A percentile compares a stretch with the other conserved stretches of the same genome.
phyloP scores from a whole-genome alignment of 2,329 filamentous ascomycete genomes.

The Microcyclosporella mali region DNA sequence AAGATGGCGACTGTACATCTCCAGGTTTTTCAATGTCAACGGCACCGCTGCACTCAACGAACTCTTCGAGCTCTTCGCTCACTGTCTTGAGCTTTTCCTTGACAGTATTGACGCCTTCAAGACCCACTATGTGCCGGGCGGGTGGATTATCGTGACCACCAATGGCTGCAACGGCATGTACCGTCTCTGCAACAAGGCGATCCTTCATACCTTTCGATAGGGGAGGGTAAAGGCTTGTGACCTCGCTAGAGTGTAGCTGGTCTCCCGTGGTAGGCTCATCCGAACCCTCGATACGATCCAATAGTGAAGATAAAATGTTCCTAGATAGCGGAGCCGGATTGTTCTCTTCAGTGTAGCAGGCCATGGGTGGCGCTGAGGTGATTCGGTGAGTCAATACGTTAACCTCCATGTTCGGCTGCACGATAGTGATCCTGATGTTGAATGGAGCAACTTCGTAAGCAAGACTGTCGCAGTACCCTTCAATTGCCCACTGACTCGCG shows the following conservation, averaged over 20 bases:
- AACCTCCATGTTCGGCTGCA: conserved; percentile 93
- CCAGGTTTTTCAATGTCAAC: conserved; percentile 59
- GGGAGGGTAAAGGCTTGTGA: conserved; percentile 67
- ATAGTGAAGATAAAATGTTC: conserved; percentile 72
- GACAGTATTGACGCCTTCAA: conserved; percentile 78
- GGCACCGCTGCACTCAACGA: conserved; percentile 79
- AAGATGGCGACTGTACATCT: not conserved
- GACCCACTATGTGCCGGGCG: conserved; percentile 85
- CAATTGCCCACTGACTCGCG: conserved; percentile 87
- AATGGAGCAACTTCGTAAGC: conserved; percentile 94
- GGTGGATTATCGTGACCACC: conserved; percentile 95
- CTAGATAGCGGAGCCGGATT: conserved; percentile 75
- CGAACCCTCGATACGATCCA: conserved; percentile 59
- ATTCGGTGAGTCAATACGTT: conserved; percentile 81
- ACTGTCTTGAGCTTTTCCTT: conserved; percentile 96
- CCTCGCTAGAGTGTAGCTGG: conserved; percentile 41
- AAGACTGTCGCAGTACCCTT: conserved; percentile 89
- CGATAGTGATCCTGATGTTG: conserved; percentile 91
- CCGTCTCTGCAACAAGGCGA: conserved; percentile 75
- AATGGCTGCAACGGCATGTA: conserved; percentile 84
- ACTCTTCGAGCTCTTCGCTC: conserved; percentile 92
- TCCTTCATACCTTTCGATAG: conserved; percentile 64
- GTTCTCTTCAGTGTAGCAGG: conserved; percentile 59
- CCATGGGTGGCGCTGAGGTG: conserved; percentile 72
- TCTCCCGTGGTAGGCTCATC: conserved; percentile 40